Percentiles rank a stretch among this genome's conserved stretches.
Evolutionary conservation across 257 asterid species (phyloP).

Genomic region (Lithospermum erythrorhizon): DNA sequence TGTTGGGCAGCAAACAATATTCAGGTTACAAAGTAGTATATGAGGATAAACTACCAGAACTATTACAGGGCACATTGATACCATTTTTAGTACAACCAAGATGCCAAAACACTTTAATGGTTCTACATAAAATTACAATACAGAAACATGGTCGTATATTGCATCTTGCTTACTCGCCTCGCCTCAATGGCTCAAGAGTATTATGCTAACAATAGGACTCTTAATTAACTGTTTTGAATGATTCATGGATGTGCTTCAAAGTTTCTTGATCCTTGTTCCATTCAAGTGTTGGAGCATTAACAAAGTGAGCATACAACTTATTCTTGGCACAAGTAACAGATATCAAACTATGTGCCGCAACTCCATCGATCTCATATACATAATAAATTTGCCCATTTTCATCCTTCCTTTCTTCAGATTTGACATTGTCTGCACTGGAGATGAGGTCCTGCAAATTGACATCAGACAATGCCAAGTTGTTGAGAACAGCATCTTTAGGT

Average conservation of each 20-base stretch:
- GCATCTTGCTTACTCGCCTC: neutral
- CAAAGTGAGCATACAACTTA: conserved; percentile 89
- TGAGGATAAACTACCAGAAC: too few relatives aligned
- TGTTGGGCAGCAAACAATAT: too few relatives aligned
- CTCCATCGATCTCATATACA: conserved; percentile 72
- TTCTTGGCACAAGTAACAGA: conserved; percentile 85
- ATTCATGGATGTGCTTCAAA: conserved; percentile 66
- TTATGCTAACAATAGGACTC: neutral
- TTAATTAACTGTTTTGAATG: conserved; percentile 72
- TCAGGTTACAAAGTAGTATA: too few relatives aligned
- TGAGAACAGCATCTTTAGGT: conserved; percentile 55
- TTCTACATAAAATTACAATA: neutral
- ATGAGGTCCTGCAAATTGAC: conserved; percentile 77
- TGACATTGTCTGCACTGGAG: conserved; percentile 60
- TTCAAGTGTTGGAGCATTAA: conserved; percentile 69
- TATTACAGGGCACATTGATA: too few relatives aligned
- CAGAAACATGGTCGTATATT: neutral
- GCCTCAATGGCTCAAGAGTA: neutral
- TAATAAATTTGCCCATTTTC: conserved; percentile 77
- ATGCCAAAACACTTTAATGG: too few relatives aligned
- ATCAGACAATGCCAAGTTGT: conserved; percentile 77
- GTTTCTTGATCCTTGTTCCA: conserved; percentile 72
- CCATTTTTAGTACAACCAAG: too few relatives aligned
- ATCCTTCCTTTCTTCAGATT: conserved; percentile 55
- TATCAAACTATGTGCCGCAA: conserved; percentile 67